A percentile compares a stretch with the other conserved stretches of the same genome.
Conservation (phyloP, 2,329 filamentous ascomycete species). For the Neopestalotiopsis sp. region DNA sequence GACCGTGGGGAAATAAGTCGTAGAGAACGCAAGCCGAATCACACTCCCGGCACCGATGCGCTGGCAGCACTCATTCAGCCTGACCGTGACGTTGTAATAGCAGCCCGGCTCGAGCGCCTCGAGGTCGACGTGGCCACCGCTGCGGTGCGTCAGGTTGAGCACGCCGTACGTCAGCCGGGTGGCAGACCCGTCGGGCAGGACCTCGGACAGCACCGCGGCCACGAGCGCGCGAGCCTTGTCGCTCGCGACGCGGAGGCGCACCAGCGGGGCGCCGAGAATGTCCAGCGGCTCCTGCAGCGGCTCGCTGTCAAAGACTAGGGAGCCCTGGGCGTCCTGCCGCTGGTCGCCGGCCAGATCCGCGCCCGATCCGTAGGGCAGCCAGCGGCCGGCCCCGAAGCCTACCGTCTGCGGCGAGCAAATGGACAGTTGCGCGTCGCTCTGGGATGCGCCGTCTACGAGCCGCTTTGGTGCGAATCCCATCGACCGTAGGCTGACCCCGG, state of each 20-base stretch:
- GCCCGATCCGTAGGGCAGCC: background rate
- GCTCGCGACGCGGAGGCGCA: background rate
- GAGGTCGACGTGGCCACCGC: background rate
- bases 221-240: background rate
- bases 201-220: background rate
- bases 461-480: background rate
- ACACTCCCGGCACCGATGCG: background rate
- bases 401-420: background rate
- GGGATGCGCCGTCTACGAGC: background rate
- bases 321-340: background rate
- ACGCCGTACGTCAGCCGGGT: background rate
- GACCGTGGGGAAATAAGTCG: background rate
- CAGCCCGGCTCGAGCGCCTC: background rate
- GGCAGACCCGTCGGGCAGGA: background rate
- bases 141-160: constrained; percentile 2
- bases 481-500: background rate
- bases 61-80: background rate
- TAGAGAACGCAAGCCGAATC: background rate
- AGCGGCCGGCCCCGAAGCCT: background rate
- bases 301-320: background rate
- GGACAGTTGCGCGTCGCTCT: background rate
- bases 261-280: background rate
- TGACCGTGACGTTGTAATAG: background rate
- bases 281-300: background rate
- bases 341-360: background rate